phyloP scores from a whole-genome alignment of 1,284 basidiomycete species.

The Ceraceosorus bombacis region DNA sequence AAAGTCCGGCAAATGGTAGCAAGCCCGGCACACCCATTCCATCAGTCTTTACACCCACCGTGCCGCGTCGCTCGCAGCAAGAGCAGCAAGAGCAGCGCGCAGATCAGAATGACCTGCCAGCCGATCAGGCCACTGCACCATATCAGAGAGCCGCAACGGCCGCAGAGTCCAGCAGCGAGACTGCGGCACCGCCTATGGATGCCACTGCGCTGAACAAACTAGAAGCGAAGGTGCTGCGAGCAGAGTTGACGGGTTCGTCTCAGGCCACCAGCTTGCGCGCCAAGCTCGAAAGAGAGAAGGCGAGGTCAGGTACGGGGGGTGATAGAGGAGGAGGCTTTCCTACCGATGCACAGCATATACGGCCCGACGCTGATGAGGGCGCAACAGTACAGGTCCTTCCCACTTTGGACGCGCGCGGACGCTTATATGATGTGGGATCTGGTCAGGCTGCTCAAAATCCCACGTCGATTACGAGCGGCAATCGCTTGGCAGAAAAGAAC shows the following conservation, averaged over 20 bases:
- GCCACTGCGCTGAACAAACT: constrained; percentile 71
- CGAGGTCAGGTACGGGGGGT: constrained; percentile 50
- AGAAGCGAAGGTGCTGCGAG: constrained; percentile 84
- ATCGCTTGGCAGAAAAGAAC: neutral
- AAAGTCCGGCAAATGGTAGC: constrained; percentile 10
- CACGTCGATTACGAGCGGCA: constrained; percentile 32
- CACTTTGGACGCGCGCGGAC: constrained; percentile 75
- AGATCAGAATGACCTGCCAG: neutral
- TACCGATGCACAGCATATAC: neutral
- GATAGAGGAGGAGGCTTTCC: constrained; percentile 33
- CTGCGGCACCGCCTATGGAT: constrained; percentile 40
- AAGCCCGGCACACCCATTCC: constrained; percentile 31
- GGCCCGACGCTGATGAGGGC: constrained; percentile 41
- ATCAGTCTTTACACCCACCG: constrained; percentile 23
- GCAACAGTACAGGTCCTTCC: constrained; percentile 70
- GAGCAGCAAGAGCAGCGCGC: neutral
- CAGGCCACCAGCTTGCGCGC: constrained; percentile 53
- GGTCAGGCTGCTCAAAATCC: constrained; percentile 50
- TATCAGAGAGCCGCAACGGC: neutral
- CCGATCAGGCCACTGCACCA: too few relatives aligned
- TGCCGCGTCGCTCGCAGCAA: neutral
- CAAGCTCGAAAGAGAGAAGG: constrained; percentile 6
- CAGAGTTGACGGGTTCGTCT: constrained; percentile 68
- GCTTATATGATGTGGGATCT: constrained; percentile 81
- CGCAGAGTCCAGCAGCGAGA: neutral